Conservation (phyloP, 2,329 filamentous ascomycete species). For the Beauveria asiatica region DNA sequence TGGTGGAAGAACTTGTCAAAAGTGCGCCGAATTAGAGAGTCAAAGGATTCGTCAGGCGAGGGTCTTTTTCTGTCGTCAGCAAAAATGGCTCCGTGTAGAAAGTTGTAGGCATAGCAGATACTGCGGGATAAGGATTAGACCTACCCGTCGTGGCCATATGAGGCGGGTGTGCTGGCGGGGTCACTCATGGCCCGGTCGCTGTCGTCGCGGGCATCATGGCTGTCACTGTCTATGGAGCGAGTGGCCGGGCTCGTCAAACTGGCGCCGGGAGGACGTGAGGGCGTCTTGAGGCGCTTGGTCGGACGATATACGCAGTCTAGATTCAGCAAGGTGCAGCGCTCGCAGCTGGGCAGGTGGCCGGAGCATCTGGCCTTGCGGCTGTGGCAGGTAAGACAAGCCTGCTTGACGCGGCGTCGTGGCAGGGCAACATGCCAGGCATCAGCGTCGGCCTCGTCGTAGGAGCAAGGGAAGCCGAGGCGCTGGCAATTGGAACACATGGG, state of each 20-base stretch:
- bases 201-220: slow-evolving; percentile 25
- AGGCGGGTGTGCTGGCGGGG: slow-evolving; percentile 25
- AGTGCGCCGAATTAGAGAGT: slow-evolving; percentile 41
- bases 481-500: slow-evolving; percentile 50
- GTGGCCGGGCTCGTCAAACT: slow-evolving; percentile 22
- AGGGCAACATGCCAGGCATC: slow-evolving; percentile 35
- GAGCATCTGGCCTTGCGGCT: slow-evolving; percentile 50
- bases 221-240: slow-evolving; percentile 24
- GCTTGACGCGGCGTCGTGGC: slow-evolving; percentile 44
- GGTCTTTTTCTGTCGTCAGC: slow-evolving; percentile 18
- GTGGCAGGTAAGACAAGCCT: slow-evolving; percentile 50
- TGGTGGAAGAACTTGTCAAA: slow-evolving; percentile 52
- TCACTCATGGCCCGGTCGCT: slow-evolving; percentile 28
- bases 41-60: slow-evolving; percentile 34
- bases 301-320: slow-evolving; percentile 48
- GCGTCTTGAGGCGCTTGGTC: slow-evolving; percentile 31
- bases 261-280: slow-evolving; percentile 17
- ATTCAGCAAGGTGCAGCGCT: slow-evolving; percentile 40
- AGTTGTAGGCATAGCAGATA: neutral
- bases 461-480: slow-evolving; percentile 48
- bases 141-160: slow-evolving; percentile 27
- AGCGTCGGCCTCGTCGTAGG: slow-evolving; percentile 41
- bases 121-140: slow-evolving; percentile 11
- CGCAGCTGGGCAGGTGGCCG: slow-evolving; percentile 47
- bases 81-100: neutral